These are phyloP conservation scores for Moricandia arvensis DNA, from an alignment of 345 rosid species.

Conservation along the genomic window DNA sequence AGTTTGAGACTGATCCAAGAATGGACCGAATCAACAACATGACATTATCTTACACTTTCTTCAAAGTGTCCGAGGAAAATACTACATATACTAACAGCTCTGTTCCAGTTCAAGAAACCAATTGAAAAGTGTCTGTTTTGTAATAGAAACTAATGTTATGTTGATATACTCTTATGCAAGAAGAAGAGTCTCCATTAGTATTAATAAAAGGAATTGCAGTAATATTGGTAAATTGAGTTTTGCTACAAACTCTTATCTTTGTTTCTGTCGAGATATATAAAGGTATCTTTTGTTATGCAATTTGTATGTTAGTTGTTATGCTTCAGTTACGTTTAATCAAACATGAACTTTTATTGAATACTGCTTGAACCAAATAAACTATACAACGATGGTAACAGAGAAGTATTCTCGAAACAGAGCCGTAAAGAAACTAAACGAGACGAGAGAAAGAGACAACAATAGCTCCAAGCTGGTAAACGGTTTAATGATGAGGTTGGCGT, in stretches of 20 bases:
- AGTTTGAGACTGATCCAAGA: conserved; percentile 85
- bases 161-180: background rate
- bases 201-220: background rate
- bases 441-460: background rate
- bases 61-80: conserved; percentile 66
- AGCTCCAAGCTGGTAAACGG: background rate
- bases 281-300: background rate
- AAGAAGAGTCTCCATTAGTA: background rate
- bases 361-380: background rate
- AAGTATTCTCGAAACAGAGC: background rate
- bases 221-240: background rate
- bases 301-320: background rate
- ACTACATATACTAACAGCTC: conserved; percentile 18
- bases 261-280: background rate
- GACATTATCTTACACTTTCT: conserved; percentile 86
- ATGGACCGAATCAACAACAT: conserved; percentile 93
- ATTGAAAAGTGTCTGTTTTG: background rate
- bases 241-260: background rate
- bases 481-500: background rate
- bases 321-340: background rate
- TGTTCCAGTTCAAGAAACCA: conserved; percentile 33
- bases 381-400: background rate
- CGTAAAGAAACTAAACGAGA: background rate
- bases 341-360: background rate
- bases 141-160: background rate